Evolutionary conservation across 2,329 filamentous ascomycete genomes (phyloP).

Genomic region (Hortaea werneckii): DNA sequence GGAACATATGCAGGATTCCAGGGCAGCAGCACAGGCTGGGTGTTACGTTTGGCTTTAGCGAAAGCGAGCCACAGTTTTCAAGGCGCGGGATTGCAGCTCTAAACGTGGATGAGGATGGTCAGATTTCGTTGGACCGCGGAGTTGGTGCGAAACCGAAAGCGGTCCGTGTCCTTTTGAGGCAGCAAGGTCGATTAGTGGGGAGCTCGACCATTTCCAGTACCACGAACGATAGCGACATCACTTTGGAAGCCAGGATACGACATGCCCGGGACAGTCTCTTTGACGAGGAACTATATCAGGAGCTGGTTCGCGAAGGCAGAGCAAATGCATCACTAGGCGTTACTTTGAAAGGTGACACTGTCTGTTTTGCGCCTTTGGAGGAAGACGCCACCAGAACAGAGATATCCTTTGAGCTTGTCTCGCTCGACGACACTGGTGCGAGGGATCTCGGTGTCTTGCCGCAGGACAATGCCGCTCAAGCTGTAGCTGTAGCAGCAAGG

Average conservation of each 20-base stretch:
- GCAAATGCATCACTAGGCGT: constrained; percentile 62
- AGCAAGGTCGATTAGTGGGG: constrained; percentile 49
- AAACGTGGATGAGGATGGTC: constrained; percentile 62
- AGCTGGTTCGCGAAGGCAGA: constrained; percentile 73
- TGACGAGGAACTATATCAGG: constrained; percentile 81
- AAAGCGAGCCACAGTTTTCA: constrained; percentile 52
- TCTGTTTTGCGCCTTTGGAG: constrained; percentile 19
- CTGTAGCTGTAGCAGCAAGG: constrained; percentile 56
- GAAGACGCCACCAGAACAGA: constrained; percentile 39
- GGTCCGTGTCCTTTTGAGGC: constrained; percentile 57
- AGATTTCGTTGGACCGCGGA: constrained; percentile 62
- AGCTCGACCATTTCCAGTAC: constrained; percentile 31
- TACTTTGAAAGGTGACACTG: constrained; percentile 43
- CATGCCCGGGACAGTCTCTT: constrained; percentile 71
- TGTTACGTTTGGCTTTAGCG: constrained; percentile 81
- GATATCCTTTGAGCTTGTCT: constrained; percentile 58
- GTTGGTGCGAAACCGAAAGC: constrained; percentile 46
- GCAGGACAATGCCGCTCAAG: constrained; percentile 48
- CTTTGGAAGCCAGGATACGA: constrained; percentile 58
- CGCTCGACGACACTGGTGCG: constrained; percentile 39
- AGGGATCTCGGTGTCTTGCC: constrained; percentile 2
- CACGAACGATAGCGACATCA: constrained; percentile 40
- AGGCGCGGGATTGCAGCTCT: constrained; percentile 73
- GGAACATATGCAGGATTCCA: constrained; percentile 72
- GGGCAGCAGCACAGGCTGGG: constrained; percentile 61